Conservation (phyloP, 208 protist species). For the Crithidia acanthocephali region DNA sequence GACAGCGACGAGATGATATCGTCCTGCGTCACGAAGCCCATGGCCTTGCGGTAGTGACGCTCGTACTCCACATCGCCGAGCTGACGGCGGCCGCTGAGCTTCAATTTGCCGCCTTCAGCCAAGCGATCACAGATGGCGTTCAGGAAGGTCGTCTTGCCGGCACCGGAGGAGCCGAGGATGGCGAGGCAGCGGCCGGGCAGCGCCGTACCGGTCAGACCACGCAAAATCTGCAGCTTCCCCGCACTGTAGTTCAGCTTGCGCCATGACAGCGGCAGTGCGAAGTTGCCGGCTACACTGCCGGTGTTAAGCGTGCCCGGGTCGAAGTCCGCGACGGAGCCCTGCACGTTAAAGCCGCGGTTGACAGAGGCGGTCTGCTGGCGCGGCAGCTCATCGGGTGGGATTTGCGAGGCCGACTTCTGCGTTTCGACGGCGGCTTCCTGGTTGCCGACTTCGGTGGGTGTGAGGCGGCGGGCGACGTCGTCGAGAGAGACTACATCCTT, state of each 20-base stretch:
- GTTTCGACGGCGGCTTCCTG: not conserved
- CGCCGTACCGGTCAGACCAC: slow-evolving; percentile 71
- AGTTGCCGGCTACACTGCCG: slow-evolving; percentile 40
- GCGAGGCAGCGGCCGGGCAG: slow-evolving; percentile 77
- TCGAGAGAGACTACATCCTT: too few relatives aligned
- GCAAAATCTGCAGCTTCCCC: slow-evolving; percentile 55
- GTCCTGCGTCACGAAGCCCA: slow-evolving; percentile 86
- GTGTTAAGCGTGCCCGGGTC: slow-evolving; percentile 33
- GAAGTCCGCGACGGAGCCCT: slow-evolving; percentile 61
- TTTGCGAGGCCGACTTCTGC: not conserved
- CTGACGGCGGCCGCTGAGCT: slow-evolving; percentile 58
- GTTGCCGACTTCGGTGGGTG: too few relatives aligned
- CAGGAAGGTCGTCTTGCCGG: slow-evolving; percentile 91
- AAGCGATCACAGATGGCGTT: slow-evolving; percentile 82
- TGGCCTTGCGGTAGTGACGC: slow-evolving; percentile 58
- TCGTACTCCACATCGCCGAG: slow-evolving; percentile 70
- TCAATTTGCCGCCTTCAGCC: slow-evolving; percentile 33
- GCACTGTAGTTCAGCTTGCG: slow-evolving; percentile 69
- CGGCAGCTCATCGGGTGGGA: not conserved
- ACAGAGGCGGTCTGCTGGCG: slow-evolving; percentile 9
- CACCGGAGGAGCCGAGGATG: slow-evolving; percentile 83
- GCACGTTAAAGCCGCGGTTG: slow-evolving; percentile 32
- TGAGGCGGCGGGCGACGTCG: too few relatives aligned
- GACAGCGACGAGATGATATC: slow-evolving; percentile 73
- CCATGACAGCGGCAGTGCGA: slow-evolving; percentile 76